Conservation (phyloP, 202 grass and related monocot species). For the Zoysia matrella region DNA sequence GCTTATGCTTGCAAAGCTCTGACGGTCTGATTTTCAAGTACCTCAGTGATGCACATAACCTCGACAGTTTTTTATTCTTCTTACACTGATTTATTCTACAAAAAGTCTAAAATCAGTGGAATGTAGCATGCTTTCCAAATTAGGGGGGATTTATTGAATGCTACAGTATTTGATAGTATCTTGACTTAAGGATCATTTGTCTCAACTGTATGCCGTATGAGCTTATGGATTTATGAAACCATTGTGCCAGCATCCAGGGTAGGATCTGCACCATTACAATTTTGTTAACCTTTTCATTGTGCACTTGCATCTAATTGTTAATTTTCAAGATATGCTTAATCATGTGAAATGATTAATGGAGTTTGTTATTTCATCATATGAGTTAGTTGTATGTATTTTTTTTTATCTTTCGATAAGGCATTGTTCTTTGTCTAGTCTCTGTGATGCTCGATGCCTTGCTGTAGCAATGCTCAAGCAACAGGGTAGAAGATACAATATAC, state of each 20-base stretch:
- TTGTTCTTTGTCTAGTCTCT: constrained; percentile 24
- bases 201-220: not conserved
- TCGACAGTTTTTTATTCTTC: not conserved
- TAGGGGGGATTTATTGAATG: not conserved
- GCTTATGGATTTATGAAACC: constrained; percentile 27
- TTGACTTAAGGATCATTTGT: not conserved
- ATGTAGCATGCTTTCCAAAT: not conserved
- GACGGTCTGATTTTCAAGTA: constrained; percentile 39
- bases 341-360: constrained; percentile 6
- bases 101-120: not conserved
- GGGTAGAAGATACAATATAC: not conserved
- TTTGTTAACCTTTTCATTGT: constrained; percentile 10
- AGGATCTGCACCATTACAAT: not conserved
- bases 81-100: not conserved
- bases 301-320: not conserved
- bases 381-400: not conserved
- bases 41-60: constrained; percentile 21
- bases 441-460: not conserved
- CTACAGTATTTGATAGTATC: not conserved
- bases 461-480: constrained; percentile 29
- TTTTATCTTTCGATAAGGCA: constrained; percentile 21
- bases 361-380: not conserved
- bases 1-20: constrained; percentile 82
- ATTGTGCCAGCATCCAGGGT: not conserved
- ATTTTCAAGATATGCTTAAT: constrained; percentile 4